Base-by-base conservation (phyloP, 164 flowering plant genomes). In the Sextonia rubra region DNA sequence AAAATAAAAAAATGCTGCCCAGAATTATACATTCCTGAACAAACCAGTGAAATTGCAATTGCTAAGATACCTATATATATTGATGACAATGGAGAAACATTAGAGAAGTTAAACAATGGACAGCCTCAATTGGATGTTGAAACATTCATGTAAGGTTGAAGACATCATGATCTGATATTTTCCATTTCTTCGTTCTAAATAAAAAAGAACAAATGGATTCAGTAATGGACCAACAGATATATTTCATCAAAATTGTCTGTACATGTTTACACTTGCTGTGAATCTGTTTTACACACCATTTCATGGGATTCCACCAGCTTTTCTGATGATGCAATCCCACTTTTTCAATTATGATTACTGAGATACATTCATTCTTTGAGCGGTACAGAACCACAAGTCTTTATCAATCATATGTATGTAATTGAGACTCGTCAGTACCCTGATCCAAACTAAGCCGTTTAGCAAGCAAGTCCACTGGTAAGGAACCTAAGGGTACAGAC, bases 391-490 rank as follows among this genome's bases (percentile, higher is more conserved):
- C 26, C 12, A 47, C 7, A 17, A 26, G 64, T 29, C 30, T 18
- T 48, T 25, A 15, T 27, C 27, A 24, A 69, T 20, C n/a, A n/a
- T n/a, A n/a, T n/a, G n/a, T 3, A 25, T 52, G 8, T 20, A 24
- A 12, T 27, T 55, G 25, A 29, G 23, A n/a, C 44, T 15, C 6
- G n/a, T 68, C 7, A 29, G 47, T 22, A 66, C 17, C 15, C 44
- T 74, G 8, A 60, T 68, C 78, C 37, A 3, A 60, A 44, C 4
- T 25, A 58, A 90, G 81, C 62, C 74, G 80, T 72, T 81, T 74
- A 12, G 80, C 86, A 63, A 94, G 79, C 23, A 49, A 73, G 77
- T 92, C 98, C 69, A 94, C 83, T 12, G 93, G 97, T 67, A 92
- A 80, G 48, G 91, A 87, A 24, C 97, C 97, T 1, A 62, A 64